Evolutionary conservation across 78 protist genomes (phyloP), one percentile per base, ranked within the genome.

Genomic region (Dictyostelium intermedium): DNA sequence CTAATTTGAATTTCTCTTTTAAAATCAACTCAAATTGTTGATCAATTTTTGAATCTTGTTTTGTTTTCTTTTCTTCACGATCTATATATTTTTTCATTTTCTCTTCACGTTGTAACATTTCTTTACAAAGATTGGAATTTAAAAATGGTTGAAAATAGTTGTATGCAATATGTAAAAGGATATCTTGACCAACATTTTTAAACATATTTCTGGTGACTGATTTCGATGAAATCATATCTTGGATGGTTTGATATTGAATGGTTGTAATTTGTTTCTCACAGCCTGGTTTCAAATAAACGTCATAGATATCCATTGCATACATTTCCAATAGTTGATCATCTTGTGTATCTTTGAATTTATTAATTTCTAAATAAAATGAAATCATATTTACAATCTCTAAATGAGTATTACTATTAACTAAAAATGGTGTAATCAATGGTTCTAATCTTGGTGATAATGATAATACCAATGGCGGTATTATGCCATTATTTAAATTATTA

Each of bases 61-160:
- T 86, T 1, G 23, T 53, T 41, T 89, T 89, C 41, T 79, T 79
- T 34, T 82, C 86, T 43, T 89, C 94, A 39, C 73, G 82, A 20
- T 89, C 94, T 10, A 39, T 23, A 45, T 89, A 89, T 50, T 80
- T 89, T 18, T 79, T 43, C 94, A 89, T 89, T 69, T 89, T 89
- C n/a, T 89, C 94, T 35, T 89, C 94, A 39, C 94, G 83, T 35
- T 35, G 27, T 63, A 89, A 30, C 94, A 89, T 89, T 11, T 89
- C 94, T 27, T 80, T 78, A n/a, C 94, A 89, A 34, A 89, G 25
- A 27, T 60, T 45, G 4, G 39, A 16, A 30, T 78, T 83, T 32
- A 89, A 66, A 56, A 89, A 89, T 25, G 47, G 32, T 27, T 73
- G 81, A 56, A 80, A 89, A 16, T 89, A 66, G 25, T 56, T 69